Conservation (phyloP, 176 grass and related monocot species). For the Poa pratensis region DNA sequence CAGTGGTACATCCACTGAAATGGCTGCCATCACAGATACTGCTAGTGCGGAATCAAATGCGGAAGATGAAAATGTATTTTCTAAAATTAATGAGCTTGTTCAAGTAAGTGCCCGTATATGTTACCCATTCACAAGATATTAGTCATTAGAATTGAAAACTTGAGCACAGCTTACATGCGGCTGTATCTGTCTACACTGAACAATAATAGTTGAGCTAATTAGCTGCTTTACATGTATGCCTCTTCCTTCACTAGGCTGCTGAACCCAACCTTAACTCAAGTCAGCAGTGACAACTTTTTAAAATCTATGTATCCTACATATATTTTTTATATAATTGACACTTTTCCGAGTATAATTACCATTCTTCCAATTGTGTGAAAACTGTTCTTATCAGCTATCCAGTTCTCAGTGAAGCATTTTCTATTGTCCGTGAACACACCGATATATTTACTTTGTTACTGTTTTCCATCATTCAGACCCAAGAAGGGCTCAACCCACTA, state of each 20-base stretch:
- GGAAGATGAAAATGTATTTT: conserved; percentile 51
- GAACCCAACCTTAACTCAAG: not conserved
- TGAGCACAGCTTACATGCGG: not conserved
- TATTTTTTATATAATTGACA: not conserved
- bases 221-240: not conserved
- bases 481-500: conserved; percentile 29
- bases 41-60: conserved; percentile 53
- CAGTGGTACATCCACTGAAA: not conserved
- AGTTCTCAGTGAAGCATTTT: not conserved
- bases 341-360: not conserved
- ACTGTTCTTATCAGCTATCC: not conserved
- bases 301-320: not conserved
- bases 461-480: conserved; percentile 29
- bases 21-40: conserved; percentile 32
- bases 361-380: not conserved
- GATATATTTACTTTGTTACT: conserved; percentile 42
- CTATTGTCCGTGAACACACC: not conserved
- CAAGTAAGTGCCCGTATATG: conserved; percentile 49
- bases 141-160: conserved; percentile 17
- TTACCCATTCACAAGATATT: conserved; percentile 1
- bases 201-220: not conserved
- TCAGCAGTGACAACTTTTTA: not conserved
- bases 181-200: not conserved
- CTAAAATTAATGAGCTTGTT: conserved; percentile 51
- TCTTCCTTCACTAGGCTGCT: not conserved